Evolutionary conservation across 2,329 filamentous ascomycete genomes (phyloP).

Genomic region (Botrytis fabae): DNA sequence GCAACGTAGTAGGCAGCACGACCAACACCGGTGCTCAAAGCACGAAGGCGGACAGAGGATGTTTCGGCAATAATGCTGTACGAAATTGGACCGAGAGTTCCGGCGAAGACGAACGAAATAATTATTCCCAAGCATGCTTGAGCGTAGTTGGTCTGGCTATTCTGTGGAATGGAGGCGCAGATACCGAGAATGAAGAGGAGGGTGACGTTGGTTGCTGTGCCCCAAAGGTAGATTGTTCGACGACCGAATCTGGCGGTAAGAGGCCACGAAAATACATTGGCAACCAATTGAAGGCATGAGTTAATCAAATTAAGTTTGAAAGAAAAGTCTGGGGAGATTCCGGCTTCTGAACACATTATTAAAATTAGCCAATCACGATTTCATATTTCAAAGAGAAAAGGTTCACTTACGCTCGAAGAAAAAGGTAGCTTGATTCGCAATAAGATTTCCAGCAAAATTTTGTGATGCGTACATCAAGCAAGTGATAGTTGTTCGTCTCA

Average conservation of each 20-base stretch:
- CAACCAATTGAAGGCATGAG: constrained; percentile 60
- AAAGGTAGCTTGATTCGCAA: constrained; percentile 62
- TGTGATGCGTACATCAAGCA: constrained; percentile 59
- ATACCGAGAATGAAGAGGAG: constrained; percentile 61
- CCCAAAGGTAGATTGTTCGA: constrained; percentile 64
- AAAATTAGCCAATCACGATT: constrained; percentile 37
- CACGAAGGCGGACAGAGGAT: constrained; percentile 62
- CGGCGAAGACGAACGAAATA: constrained; percentile 63
- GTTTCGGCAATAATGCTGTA: constrained; percentile 70
- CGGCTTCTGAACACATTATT: constrained; percentile 53
- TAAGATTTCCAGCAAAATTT: constrained; percentile 62
- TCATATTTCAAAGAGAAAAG: constrained; percentile 9
- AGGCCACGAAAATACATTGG: constrained; percentile 67
- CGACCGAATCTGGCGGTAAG: constrained; percentile 64
- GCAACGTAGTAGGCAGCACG: constrained; percentile 63
- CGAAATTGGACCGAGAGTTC: constrained; percentile 62
- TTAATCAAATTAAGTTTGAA: constrained; percentile 66
- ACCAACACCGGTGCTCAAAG: constrained; percentile 65
- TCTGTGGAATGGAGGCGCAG: constrained; percentile 51
- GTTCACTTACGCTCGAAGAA: constrained; percentile 50
- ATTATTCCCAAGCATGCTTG: constrained; percentile 64
- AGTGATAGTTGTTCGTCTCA: constrained; percentile 56
- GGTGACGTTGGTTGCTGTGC: constrained; percentile 53
- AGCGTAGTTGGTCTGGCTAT: constrained; percentile 49
- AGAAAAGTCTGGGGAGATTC: constrained; percentile 53